A percentile compares a stretch with the other conserved stretches of the same genome.
Evolutionary conservation across 441 rosid species (phyloP).

Genomic region (Hura crepitans): DNA sequence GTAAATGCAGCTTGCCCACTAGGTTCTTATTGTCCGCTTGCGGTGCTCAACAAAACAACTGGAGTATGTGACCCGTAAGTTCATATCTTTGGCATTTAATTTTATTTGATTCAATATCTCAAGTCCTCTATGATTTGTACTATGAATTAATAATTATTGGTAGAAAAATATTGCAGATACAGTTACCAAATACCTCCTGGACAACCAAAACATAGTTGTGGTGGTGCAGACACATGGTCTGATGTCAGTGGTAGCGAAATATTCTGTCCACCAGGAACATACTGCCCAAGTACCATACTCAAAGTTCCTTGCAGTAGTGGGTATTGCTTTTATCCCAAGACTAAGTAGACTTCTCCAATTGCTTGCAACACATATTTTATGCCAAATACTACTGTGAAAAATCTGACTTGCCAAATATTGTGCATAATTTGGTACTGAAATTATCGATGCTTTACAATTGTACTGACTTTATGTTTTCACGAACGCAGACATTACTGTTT

Average conservation of each 20-base stretch:
- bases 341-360: conserved; percentile 18
- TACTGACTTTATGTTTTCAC: conserved; percentile 22
- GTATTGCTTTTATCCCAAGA: conserved; percentile 44
- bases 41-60: conserved; percentile 46
- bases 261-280: conserved; percentile 82
- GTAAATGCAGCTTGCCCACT: conserved; percentile 61
- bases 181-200: conserved; percentile 70
- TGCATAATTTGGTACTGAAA: conserved; percentile 19
- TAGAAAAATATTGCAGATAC: conserved; percentile 50
- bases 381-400: not conserved
- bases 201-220: conserved; percentile 63
- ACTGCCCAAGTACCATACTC: conserved; percentile 60
- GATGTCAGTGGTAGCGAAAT: conserved; percentile 48
- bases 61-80: conserved; percentile 73
- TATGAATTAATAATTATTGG: conserved; percentile 18
- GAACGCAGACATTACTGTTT: conserved; percentile 75
- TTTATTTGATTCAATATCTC: conserved; percentile 12
- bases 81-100: conserved; percentile 17
- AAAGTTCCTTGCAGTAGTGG: conserved; percentile 63
- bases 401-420: conserved; percentile 3
- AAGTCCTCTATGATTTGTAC: not conserved
- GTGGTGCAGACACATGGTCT: conserved; percentile 86
- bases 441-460: conserved; percentile 8
- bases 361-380: conserved; percentile 5
- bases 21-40: conserved; percentile 63